Percentiles rank a stretch among this genome's conserved stretches.
phyloP scores from a whole-genome alignment of 345 rosid genomes.

The Salix dunnii region DNA sequence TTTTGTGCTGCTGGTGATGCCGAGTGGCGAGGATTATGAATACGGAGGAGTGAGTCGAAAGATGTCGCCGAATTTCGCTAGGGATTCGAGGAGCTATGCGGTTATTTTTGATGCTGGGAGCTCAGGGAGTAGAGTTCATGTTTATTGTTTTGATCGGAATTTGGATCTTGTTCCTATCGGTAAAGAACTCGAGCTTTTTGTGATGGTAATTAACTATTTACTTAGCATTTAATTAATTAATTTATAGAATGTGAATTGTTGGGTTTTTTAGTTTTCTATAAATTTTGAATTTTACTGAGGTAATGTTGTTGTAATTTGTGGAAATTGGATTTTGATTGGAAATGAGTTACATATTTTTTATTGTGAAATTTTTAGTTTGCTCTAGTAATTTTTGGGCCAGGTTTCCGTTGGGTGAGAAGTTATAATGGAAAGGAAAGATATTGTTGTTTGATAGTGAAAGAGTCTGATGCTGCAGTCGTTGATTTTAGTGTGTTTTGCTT shows the following conservation, averaged over 20 bases:
- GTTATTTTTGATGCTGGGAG: conserved; percentile 94
- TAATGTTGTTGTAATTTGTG: background rate
- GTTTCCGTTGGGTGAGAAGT: background rate
- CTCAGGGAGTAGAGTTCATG: conserved; percentile 96
- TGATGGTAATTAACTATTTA: conserved; percentile 40
- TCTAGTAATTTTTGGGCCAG: background rate
- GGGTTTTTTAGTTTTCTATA: background rate
- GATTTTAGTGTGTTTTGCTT: background rate
- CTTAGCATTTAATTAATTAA: background rate
- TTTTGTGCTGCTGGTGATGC: conserved; percentile 59
- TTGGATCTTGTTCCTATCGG: conserved; percentile 92
- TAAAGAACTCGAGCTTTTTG: conserved; percentile 79
- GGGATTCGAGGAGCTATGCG: conserved; percentile 49
- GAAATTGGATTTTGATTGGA: background rate
- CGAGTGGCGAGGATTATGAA: conserved; percentile 41
- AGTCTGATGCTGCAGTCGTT: background rate
- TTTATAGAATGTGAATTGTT: background rate
- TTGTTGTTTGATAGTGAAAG: background rate
- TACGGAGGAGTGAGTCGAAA: conserved; percentile 43
- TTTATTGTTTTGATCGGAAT: conserved; percentile 79
- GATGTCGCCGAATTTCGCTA: conserved; percentile 34
- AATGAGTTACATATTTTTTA: background rate
- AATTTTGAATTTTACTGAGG: background rate
- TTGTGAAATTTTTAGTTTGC: background rate
- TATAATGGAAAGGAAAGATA: background rate